Conservation (phyloP, 139 green algal genomes). For the Edaphochlamys debaryana region DNA sequence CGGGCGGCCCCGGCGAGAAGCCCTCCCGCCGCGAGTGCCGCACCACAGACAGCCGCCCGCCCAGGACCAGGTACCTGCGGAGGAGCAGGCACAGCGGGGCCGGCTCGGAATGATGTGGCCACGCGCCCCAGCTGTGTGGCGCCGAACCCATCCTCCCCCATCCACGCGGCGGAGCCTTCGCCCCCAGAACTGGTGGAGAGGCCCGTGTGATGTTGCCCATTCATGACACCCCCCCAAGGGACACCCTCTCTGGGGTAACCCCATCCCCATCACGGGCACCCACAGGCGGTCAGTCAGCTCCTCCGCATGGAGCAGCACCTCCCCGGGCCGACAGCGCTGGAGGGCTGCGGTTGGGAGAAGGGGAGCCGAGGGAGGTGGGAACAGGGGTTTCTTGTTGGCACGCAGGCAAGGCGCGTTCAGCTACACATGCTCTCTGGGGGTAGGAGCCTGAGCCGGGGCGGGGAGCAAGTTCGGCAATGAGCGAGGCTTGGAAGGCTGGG, state of each 20-base stretch:
- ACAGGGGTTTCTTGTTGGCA: neutral
- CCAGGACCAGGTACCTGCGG: conserved; percentile 19
- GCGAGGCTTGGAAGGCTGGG: no score
- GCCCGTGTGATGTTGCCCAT: neutral
- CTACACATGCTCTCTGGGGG: no score
- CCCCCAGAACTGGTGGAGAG: no score
- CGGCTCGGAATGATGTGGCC: neutral
- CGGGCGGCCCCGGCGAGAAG: neutral
- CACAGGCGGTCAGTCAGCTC: conserved; percentile 29
- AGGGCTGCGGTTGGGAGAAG: neutral
- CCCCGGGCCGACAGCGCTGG: neutral
- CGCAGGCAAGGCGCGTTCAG: no score
- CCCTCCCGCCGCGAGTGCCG: conserved; percentile 19
- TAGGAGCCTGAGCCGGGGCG: no score
- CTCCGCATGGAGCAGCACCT: conserved; percentile 3
- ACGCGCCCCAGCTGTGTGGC: neutral
- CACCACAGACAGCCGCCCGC: neutral
- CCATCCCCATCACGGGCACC: neutral
- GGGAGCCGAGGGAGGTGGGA: neutral
- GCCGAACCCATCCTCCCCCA: neutral
- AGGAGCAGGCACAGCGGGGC: neutral
- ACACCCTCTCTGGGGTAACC: neutral
- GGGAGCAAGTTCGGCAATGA: no score
- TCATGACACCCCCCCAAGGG: neutral
- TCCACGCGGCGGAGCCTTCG: neutral